Conservation (phyloP, 495 filamentous ascomycete species). For the Aspergillus saccharolyticus region DNA sequence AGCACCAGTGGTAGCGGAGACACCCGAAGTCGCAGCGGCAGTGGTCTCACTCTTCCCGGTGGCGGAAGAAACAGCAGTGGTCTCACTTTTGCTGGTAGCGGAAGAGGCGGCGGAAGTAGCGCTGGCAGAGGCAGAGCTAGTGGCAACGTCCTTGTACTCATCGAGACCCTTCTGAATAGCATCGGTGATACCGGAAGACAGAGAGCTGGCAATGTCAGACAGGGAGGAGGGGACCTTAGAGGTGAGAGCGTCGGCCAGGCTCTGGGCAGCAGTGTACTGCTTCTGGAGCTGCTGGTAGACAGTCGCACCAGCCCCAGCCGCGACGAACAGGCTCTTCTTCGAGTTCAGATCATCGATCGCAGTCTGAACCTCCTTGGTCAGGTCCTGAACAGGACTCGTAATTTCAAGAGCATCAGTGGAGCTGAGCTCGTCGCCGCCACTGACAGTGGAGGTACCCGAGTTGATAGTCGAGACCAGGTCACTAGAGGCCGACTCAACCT, state of each 20-base stretch:
- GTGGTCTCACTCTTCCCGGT: slow-evolving; percentile 6
- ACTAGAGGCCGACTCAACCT: slow-evolving; percentile 29
- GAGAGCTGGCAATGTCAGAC: slow-evolving; percentile 20
- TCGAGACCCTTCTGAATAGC: slow-evolving; percentile 29
- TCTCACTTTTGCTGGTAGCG: slow-evolving; percentile 6
- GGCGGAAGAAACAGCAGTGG: slow-evolving; percentile 10
- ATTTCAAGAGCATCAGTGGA: slow-evolving; percentile 29
- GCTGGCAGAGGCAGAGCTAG: slow-evolving; percentile 9
- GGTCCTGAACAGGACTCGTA: slow-evolving; percentile 27
- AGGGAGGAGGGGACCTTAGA: slow-evolving; percentile 29
- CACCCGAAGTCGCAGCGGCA: slow-evolving; percentile 1
- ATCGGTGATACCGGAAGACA: slow-evolving; percentile 29
- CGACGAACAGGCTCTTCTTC: slow-evolving; percentile 33
- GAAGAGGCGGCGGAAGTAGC: slow-evolving; percentile 10
- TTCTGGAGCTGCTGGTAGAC: slow-evolving; percentile 24
- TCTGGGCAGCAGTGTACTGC: slow-evolving; percentile 28
- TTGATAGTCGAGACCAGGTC: slow-evolving; percentile 31
- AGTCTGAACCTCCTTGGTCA: slow-evolving; percentile 26
- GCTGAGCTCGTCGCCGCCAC: slow-evolving; percentile 19
- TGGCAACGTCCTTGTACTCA: slow-evolving; percentile 17
- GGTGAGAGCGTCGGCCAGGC: slow-evolving; percentile 28
- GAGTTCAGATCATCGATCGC: slow-evolving; percentile 26
- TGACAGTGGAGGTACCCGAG: slow-evolving; percentile 23
- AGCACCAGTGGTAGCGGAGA: slow-evolving; percentile 10
- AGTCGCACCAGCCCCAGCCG: slow-evolving; percentile 24